These are phyloP conservation scores for Sphaerobolus stellatus DNA, from an alignment of 1,284 basidiomycete genomes.

Conservation along the genomic window DNA sequence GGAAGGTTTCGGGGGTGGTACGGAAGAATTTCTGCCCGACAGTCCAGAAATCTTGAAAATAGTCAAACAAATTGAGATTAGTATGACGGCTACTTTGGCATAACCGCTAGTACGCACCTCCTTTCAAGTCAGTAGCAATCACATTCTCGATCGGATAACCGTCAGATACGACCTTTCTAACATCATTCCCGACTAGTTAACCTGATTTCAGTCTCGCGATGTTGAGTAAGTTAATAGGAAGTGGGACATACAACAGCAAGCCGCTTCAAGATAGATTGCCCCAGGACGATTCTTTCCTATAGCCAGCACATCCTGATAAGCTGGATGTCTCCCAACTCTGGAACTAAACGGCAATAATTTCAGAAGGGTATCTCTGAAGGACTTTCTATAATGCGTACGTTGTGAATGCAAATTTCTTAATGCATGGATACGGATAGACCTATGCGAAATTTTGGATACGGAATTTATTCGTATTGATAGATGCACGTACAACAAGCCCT, in stretches of 20 bases:
- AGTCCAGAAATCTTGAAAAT: slow-evolving; percentile 31
- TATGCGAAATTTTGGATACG: too few species aligned
- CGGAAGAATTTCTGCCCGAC: slow-evolving; percentile 35
- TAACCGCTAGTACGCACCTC: slow-evolving; percentile 23
- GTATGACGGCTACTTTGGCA: not conserved
- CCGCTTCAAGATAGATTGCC: slow-evolving; percentile 30
- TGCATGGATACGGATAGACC: too few species aligned
- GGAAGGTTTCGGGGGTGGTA: slow-evolving; percentile 28
- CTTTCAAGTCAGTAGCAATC: slow-evolving; percentile 35
- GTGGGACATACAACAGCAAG: slow-evolving; percentile 29
- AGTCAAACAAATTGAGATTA: slow-evolving; percentile 17
- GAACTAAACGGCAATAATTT: too few species aligned
- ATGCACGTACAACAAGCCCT: not conserved
- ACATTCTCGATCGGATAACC: slow-evolving; percentile 35
- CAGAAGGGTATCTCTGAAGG: too few species aligned
- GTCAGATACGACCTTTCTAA: slow-evolving; percentile 41
- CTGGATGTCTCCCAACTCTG: slow-evolving; percentile 21
- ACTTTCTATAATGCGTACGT: too few species aligned
- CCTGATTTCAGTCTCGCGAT: not conserved
- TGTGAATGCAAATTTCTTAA: too few species aligned
- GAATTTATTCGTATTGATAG: too few species aligned
- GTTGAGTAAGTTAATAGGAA: not conserved
- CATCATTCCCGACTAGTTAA: slow-evolving; percentile 42
- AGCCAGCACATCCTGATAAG: slow-evolving; percentile 24
- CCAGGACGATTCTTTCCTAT: slow-evolving; percentile 26